Base-by-base conservation (phyloP, 202 grass and related monocot genomes). In the Panicum hallii region DNA sequence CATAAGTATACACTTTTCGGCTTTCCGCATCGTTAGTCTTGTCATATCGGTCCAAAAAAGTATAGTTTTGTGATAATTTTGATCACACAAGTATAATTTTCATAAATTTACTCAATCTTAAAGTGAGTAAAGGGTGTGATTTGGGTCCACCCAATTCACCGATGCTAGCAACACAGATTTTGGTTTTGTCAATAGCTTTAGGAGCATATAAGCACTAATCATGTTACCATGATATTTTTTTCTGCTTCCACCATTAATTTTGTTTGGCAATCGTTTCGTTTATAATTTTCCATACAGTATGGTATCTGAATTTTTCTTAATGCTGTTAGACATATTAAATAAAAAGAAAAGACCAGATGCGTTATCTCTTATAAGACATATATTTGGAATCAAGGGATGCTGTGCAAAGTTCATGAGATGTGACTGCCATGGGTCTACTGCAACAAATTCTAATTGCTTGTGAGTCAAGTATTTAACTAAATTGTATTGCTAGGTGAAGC, bases 331-430 rank as follows among this genome's bases (percentile, higher is more conserved):
- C 41, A 84, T 94, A 47, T 74, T 87, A 28, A 86, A 80, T 78
- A 94, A 86, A 80, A 89, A 78, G 78, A 94, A 81, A 77, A 57
- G 78, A 44, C 30, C 74, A 65, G 82, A 87, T 83, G 85, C 58
- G 47, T 48, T 86, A 22, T 67, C 70, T 78, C 75, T 94, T 63
- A 83, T 94, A 82, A 91, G 85, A 46, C 87, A 85, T 85, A 90
- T 92, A 67, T 94, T 92, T 78, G 89, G 92, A 64, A 86, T 94
- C 80, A 87, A 82, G 48, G 70, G 50, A 58, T 81, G 82, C 43
- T 65, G 85, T 38, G 47, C 65, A 74, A 86, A 80, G 34, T 88
- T 86, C 46, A 23, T 81, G 70, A 54, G 58, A 20, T 78, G 40
- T 14, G 5, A 66, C 53, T 61, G 71, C 80, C 38, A 48, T 80